These are phyloP conservation scores for Irpex sp. DNA, from an alignment of 1,284 basidiomycete species.

Conservation along the genomic window DNA sequence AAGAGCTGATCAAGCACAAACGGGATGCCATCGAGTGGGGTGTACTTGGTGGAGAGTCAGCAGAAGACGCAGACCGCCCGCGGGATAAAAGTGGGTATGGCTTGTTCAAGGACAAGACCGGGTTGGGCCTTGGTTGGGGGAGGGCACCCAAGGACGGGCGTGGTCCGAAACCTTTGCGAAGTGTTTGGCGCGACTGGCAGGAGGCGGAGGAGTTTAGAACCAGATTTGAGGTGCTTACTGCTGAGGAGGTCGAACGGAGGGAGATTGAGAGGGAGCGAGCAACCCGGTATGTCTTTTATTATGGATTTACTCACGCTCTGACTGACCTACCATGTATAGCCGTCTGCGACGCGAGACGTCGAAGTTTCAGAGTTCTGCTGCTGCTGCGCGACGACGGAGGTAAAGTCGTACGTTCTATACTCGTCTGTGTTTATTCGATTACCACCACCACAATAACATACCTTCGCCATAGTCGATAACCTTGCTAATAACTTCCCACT, in stretches of 20 bases:
- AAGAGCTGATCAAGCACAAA: conserved; percentile 93
- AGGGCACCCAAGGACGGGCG: conserved; percentile 65
- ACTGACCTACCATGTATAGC: conserved; percentile 30
- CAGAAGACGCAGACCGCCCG: conserved; percentile 26
- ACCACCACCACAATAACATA: background rate
- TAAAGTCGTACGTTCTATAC: background rate
- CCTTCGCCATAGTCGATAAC: no score
- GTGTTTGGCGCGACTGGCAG: conserved; percentile 94
- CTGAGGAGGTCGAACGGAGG: conserved; percentile 88
- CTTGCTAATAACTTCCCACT: background rate
- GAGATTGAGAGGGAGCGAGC: conserved; percentile 83
- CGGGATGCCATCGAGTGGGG: conserved; percentile 93
- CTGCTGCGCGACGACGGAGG: conserved; percentile 8
- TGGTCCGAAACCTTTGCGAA: conserved; percentile 80
- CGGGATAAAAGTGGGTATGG: conserved; percentile 48
- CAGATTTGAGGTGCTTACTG: conserved; percentile 80
- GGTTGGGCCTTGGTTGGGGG: conserved; percentile 68
- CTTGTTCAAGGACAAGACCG: conserved; percentile 74
- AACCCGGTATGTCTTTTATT: conserved; percentile 38
- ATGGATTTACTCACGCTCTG: conserved; percentile 6
- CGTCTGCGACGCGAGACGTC: conserved; percentile 59
- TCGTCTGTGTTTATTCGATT: background rate
- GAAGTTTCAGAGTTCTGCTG: conserved; percentile 15
- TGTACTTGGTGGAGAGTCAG: conserved; percentile 60
- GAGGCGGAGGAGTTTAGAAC: conserved; percentile 92